Conservation (phyloP, 805 yeast species). For the Wickerhamiella sorbophila region DNA sequence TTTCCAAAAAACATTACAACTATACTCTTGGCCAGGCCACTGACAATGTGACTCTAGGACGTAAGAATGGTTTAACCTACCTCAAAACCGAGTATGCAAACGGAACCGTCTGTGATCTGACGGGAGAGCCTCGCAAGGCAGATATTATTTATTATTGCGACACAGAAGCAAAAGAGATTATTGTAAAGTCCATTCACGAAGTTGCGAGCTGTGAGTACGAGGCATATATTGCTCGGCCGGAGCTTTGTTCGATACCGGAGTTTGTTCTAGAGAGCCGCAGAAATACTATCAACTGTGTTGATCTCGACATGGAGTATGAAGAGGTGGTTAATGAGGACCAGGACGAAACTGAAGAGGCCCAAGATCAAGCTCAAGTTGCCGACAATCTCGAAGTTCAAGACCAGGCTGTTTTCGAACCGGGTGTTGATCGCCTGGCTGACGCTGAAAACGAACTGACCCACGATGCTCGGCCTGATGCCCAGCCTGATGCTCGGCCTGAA, state of each 20-base stretch:
- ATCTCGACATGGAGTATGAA: no score
- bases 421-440: no score
- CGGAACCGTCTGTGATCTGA: constrained; percentile 51
- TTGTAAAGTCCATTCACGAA: constrained; percentile 8
- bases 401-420: no score
- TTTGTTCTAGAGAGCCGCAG: no score
- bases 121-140: constrained; percentile 36
- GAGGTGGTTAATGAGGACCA: no score
- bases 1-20: background rate
- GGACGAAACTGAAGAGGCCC: no score
- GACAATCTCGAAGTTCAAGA: no score
- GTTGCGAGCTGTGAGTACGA: constrained; percentile 15
- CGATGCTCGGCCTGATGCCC: no score
- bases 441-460: no score
- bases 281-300: no score
- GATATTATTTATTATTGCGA: constrained; percentile 48
- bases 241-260: constrained; percentile 13
- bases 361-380: no score
- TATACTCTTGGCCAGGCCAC: background rate
- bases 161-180: constrained; percentile 15
- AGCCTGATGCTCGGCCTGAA: no score
- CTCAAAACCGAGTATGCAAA: constrained; percentile 17
- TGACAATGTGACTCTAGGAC: background rate
- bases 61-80: background rate
- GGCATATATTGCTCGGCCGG: constrained; percentile 8